Base-by-base conservation (phyloP, 2,329 filamentous ascomycete species). In the Beauveria pseudobassiana region DNA sequence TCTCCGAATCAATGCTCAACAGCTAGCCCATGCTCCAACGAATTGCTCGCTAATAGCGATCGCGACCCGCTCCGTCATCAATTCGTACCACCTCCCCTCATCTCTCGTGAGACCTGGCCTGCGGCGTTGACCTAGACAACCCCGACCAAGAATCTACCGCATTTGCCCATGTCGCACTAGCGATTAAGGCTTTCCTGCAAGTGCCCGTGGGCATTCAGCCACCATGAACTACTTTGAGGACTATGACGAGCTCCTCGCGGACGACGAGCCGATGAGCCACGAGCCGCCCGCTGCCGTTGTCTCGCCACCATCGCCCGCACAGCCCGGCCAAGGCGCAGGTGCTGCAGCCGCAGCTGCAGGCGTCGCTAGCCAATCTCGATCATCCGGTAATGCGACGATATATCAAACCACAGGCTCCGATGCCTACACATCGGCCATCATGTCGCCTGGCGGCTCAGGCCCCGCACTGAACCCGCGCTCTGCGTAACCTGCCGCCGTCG, bases 401-500 rank as follows among this genome's bases (percentile, higher is more conserved):
- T 76, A 76, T 65, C 73, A 74, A 58, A 76, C 74, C 34, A 74
- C 74, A n/a, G 74, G 74, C 5, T 72, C 73, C 20, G 74, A 75
- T 22, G 74, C 74, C 60, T 70, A 75, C 64, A 71, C 72, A 38
- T 65, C 68, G 51, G 74, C 74, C 61, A 74, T 76, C 59, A 60
- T 69, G 61, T 67, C 72, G 30, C 65, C 73, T n/a, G 72, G 65
- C 43, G 69, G 72, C 64, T 70, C 69, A 46, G 63, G 69, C 24
- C 73, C 74, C 7, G 72, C 72, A 43, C 63, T 80, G 52, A 81
- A 81, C 64, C 79, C 79, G 34, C 74, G 79, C 63, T 80, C 78
- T 81, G 79, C 66, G 78, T 81, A 20, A 80, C 78, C 45, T 81
- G 79, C 64, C 75, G 79, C 12, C 76, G 79, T 50, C 77, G 86